phyloP scores from a whole-genome alignment of 495 filamentous ascomycete species.

The Aspergillus asperescens region DNA sequence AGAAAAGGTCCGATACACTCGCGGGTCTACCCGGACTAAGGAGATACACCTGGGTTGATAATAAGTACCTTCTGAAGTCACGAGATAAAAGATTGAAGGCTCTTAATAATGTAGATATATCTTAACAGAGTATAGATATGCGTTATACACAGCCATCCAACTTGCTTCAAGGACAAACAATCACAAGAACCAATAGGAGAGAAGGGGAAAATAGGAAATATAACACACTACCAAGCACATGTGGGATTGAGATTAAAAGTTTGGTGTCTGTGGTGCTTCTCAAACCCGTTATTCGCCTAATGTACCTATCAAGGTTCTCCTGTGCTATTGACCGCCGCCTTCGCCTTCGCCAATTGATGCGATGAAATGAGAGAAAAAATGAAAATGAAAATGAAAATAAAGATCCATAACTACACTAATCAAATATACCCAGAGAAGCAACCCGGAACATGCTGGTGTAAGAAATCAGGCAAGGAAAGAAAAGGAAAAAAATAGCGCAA shows the following conservation, averaged over 20 bases:
- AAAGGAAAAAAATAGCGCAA: slow-evolving; percentile 5
- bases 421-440: background rate
- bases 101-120: too few species aligned
- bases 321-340: background rate
- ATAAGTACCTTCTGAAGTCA: background rate
- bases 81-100: background rate
- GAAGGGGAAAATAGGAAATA: background rate
- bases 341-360: background rate
- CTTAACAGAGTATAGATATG: too few species aligned
- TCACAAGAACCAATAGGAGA: background rate
- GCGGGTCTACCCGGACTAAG: too few species aligned
- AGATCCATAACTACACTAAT: background rate
- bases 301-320: background rate
- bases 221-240: background rate
- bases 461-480: slow-evolving; percentile 2
- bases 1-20: too few species aligned
- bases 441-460: background rate
- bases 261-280: background rate
- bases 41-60: too few species aligned
- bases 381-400: background rate
- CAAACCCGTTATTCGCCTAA: background rate
- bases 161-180: slow-evolving; percentile 7
- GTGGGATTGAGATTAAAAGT: background rate
- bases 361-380: background rate
- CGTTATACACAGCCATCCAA: background rate